Evolutionary conservation across 306 rosid species (phyloP).

Genomic region (Dicorynia guianensis): DNA sequence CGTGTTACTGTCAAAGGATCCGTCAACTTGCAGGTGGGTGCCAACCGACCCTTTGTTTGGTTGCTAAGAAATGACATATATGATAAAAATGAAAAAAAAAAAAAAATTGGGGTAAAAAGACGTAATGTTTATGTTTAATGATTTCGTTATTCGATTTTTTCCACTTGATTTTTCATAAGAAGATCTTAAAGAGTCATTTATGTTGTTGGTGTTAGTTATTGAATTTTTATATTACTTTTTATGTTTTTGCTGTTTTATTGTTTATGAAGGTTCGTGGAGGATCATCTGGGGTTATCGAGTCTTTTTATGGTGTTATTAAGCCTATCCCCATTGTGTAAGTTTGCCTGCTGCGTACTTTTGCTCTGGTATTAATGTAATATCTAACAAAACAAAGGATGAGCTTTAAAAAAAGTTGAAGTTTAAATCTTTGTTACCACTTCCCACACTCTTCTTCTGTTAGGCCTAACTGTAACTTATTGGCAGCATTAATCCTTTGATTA

Average conservation of each 20-base stretch:
- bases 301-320: conserved; percentile 80
- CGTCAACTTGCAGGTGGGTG: conserved; percentile 80
- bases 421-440: too few species aligned
- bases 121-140: not conserved
- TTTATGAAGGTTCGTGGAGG: conserved; percentile 87
- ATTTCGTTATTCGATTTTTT: not conserved
- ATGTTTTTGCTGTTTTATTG: conserved; percentile 32
- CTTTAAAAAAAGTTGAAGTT: too few species aligned
- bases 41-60: conserved; percentile 10
- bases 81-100: not conserved
- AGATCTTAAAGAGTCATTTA: conserved; percentile 1
- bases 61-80: conserved; percentile 18
- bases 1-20: conserved; percentile 76
- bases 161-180: conserved; percentile 1
- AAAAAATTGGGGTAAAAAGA: not conserved
- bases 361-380: too few species aligned
- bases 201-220: not conserved
- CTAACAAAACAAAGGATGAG: too few species aligned
- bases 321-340: conserved; percentile 83
- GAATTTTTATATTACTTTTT: not conserved
- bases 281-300: conserved; percentile 84
- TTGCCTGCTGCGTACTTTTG: not conserved
- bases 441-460: too few species aligned
- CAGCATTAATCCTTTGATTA: too few species aligned
- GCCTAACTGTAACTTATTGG: too few species aligned